Evolutionary conservation across 768 basidiomycete species (phyloP), one percentile per base, ranked within the genome.

Genomic region (Lanmaoa rubissima): DNA sequence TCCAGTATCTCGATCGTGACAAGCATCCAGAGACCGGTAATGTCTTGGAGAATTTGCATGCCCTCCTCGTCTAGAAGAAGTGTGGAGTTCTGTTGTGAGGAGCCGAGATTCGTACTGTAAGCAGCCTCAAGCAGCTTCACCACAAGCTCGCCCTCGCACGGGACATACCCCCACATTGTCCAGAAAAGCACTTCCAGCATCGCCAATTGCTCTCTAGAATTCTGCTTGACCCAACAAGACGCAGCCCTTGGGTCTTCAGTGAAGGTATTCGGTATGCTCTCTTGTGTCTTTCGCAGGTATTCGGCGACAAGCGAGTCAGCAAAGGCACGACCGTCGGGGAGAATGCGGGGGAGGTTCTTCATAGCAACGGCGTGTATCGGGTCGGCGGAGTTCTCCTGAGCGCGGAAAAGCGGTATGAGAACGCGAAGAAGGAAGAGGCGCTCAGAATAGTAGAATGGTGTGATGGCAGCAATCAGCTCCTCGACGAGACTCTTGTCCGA

Each of bases 151-250:
- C 87, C 90, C 38, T 77, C 80, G 62, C 90, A 87, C 0, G 86
- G 72, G 12, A 83, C 81, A 55, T 84, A 86, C 13, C 82, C 84
- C 85, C 88, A 95, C 82, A 94, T 87, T 5, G 85, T 80, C 84
- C 91, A 92, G 72, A 97, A 98, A 44, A 97, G 77, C 35, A 95
- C 83, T 61, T 97, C 92, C 48, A 97, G 75, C 42, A 94, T 67
- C 12, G 86, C 84, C 41, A 93, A 74, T 69, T 96, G 95, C 65
- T 94, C 87, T 64, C 81, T 83, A 34, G 80, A 66, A 64, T 83
- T 87, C 70, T 92, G 87, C 73, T 88, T 90, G 39, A 82, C 87
- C 83, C 86, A 88, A 40, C 74, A 70, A n/a, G 84, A 79, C 11
- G 83, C 85, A 17, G 77, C 76, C 58, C 78, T 79, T 17, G 85